Base-by-base conservation (phyloP, 2,329 filamentous ascomycete genomes). In the Monosporascus sp. region DNA sequence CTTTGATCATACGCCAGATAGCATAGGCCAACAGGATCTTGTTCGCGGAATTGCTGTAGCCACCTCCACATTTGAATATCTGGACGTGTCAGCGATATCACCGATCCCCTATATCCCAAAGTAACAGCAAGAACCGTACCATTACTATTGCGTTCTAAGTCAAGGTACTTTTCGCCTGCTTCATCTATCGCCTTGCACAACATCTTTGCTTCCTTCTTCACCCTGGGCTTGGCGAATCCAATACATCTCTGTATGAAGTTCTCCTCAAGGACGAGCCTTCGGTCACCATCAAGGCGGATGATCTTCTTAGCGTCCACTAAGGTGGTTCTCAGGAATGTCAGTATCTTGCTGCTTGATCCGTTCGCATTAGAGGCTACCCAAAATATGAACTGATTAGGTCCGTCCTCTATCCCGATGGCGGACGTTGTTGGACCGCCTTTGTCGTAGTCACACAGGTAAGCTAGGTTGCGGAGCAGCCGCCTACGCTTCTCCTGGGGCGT, bases 361-460 rank as follows among this genome's bases (percentile, higher is more conserved):
- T 49, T 17, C 3, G 57, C 54, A 53, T 79, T 80, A 1, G 69
- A 70, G 3, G 77, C 70, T 7, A 78, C 49, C 72, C 75, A 78
- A 39, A 77, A 76, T 2, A 67, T 62, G 49, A 67, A 69, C n/a
- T 58, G 57, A 0, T 68, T 53, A 1, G 59, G 38, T 0, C 44
- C 54, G 0, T 71, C 62, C 54, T 79, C 69, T 1, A 77, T 57
- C 0, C 68, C 75, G 25, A 80, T 70, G 0, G 77, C 70, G 0
- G 77, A 73, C n/a, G 71, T 73, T 0, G 71, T 71, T 2, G 64
- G 57, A 2, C 77, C 77, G 0, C 77, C 77, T 55, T 77, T 79
- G 0, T 64, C 56, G 48, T 70, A 70, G 51, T 79, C 77, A 55
- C 75, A 78, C 7, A 80, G 57, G 57, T 72, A 77, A 8, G 74